Evolutionary conservation across 768 basidiomycete species (phyloP), one percentile per base, ranked within the genome.

Genomic region (Agaricus blazei): DNA sequence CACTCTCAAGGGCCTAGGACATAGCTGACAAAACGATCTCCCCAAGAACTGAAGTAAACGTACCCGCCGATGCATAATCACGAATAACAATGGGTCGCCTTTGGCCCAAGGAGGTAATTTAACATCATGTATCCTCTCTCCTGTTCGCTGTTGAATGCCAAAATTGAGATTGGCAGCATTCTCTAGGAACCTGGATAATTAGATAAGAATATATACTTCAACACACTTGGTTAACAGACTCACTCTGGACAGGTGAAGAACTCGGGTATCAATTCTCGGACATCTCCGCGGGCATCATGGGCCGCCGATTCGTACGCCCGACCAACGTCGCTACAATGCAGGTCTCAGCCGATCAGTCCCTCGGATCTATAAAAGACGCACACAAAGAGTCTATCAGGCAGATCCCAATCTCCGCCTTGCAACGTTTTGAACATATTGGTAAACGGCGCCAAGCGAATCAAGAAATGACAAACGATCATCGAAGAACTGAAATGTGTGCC

Each of bases 401-500:
- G 70, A 72, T 98, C 95, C 86, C 93, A 97, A 63, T 93, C 88
- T 5, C 95, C 95, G 9, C 95, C 95, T 83, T 96, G 74, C 31
- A 97, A 70, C 2, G 90, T 92, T 71, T 94, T 92, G 77, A 95
- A 98, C 87, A 96, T 95, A 64, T 88, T 85, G 26, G 93, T 95
- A 67, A 89, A 98, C 0, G 95, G 95, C 12, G 87, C 84, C 62
- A 95, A 72, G 23, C 95, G 80, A 52, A 98, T 95, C 62, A 96
- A 71, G 72, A 90, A 97, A 61, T 96, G 93, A 72, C 93, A 95
- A 44, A 94, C 90, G 56, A 93, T 96, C 94, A 97, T 97, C 2
- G 93, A 95, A 9, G 93, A 95, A 65, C 90, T 92, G 64, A 94
- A 98, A 66, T 98, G 95, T 0, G 95, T 97, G 42, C 95, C 90